These are phyloP conservation scores for Jaltomata sinuosa DNA, from an alignment of 257 asterid genomes.

Conservation along the genomic window DNA sequence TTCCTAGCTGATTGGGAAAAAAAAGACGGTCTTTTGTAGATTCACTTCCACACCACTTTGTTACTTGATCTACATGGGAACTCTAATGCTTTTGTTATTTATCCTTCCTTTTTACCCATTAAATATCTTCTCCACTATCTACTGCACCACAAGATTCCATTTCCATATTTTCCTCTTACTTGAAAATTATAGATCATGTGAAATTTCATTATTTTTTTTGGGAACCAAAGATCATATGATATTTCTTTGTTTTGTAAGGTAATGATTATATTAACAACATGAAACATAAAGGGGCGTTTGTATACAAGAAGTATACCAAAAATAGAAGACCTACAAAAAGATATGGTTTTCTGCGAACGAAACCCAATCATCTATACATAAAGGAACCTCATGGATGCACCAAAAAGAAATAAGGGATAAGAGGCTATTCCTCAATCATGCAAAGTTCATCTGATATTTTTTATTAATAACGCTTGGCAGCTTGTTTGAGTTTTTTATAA, in stretches of 20 bases:
- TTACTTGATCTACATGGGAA: neutral
- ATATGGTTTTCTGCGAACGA: neutral
- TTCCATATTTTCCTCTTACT: neutral
- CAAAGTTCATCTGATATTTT: neutral
- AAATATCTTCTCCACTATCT: neutral
- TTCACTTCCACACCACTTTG: neutral
- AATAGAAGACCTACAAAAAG: neutral
- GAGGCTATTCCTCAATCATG: neutral
- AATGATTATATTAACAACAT: neutral
- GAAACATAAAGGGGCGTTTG: neutral
- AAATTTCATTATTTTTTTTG: neutral
- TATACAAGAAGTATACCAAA: neutral
- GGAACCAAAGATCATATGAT: neutral
- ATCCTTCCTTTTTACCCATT: neutral
- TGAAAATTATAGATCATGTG: neutral
- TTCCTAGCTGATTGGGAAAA: neutral
- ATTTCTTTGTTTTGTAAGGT: neutral
- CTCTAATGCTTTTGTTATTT: neutral
- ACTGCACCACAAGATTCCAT: neutral
- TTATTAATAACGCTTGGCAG: neutral
- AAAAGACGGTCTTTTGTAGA: neutral
- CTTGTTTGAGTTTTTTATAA: neutral
- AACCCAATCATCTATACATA: neutral
- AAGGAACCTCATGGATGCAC: neutral
- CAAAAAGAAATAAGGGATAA: neutral